phyloP scores from a whole-genome alignment of 2,329 filamentous ascomycete genomes.

The Pseudogymnoascus sp. region DNA sequence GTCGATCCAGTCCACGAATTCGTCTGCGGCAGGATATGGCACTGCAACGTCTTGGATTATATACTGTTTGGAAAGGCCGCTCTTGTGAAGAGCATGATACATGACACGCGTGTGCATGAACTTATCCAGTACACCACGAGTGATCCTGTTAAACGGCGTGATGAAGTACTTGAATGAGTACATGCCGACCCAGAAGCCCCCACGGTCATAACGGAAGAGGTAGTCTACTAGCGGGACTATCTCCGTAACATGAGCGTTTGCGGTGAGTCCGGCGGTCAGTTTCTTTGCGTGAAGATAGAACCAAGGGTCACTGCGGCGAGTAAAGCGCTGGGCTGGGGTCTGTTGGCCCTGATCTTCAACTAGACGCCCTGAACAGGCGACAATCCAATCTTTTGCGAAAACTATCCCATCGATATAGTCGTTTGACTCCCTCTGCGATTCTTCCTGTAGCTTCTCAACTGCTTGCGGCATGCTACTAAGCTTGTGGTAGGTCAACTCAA shows the following conservation, averaged over 20 bases:
- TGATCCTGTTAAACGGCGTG: conserved; percentile 51
- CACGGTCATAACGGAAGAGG: conserved; percentile 51
- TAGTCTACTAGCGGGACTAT: conserved; percentile 39
- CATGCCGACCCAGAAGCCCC: conserved; percentile 52
- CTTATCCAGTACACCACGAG: conserved; percentile 49
- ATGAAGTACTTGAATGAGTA: conserved; percentile 54
- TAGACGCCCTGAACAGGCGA: conserved; percentile 43
- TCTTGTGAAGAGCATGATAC: conserved; percentile 54
- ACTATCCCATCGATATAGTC: conserved; percentile 55
- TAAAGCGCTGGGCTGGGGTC: conserved; percentile 33
- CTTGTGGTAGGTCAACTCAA: conserved; percentile 34
- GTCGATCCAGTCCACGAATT: conserved; percentile 45
- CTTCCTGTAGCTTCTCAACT: conserved; percentile 34
- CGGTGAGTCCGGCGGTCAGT: neutral
- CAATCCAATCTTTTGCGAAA: conserved; percentile 33
- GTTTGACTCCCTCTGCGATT: conserved; percentile 15
- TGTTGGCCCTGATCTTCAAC: conserved; percentile 26
- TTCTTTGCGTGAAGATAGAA: conserved; percentile 49
- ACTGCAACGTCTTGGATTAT: conserved; percentile 57
- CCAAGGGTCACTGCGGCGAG: conserved; percentile 47
- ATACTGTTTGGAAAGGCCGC: conserved; percentile 45
- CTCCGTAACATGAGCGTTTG: conserved; percentile 21
- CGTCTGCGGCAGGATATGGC: conserved; percentile 41
- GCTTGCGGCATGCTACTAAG: conserved; percentile 36
- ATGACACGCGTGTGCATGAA: conserved; percentile 55